phyloP scores from a whole-genome alignment of 129 eudicot genomes.

The Flaveria robusta region DNA sequence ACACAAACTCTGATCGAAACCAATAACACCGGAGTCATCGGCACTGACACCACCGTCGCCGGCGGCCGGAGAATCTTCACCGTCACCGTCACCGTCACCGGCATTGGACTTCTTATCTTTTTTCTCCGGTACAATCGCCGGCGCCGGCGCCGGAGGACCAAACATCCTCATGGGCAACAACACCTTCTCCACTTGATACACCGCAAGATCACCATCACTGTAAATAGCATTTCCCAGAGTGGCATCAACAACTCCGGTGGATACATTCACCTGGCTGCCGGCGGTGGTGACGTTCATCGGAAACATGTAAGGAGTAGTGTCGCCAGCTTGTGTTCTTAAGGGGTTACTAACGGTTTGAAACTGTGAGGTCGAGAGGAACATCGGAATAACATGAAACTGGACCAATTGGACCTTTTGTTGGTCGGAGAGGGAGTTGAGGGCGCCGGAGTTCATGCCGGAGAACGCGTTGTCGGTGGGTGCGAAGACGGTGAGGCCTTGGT shows the following conservation, averaged over 20 bases:
- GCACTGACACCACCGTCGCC: constrained; percentile 39
- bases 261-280: constrained; percentile 65
- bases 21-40: constrained; percentile 42
- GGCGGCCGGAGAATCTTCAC: constrained; percentile 33
- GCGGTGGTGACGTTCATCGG: constrained; percentile 65
- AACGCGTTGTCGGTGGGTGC: constrained; percentile 84
- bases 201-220: constrained; percentile 58
- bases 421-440: constrained; percentile 65
- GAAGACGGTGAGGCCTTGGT: constrained; percentile 61
- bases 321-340: constrained; percentile 80
- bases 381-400: constrained; percentile 63
- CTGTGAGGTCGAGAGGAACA: constrained; percentile 46
- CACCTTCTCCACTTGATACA: constrained; percentile 73
- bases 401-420: constrained; percentile 65
- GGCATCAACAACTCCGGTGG: constrained; percentile 64
- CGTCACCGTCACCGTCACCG: background rate
- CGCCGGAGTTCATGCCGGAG: constrained; percentile 54
- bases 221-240: constrained; percentile 57
- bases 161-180: constrained; percentile 59
- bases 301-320: constrained; percentile 40
- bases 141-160: constrained; percentile 51
- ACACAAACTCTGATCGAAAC: constrained; percentile 21
- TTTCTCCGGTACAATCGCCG: constrained; percentile 7
- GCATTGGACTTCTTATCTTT: constrained; percentile 47
- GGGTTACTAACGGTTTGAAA: constrained; percentile 85